These are phyloP conservation scores for Boletellus ananas DNA, from an alignment of 768 basidiomycete genomes.

Conservation along the genomic window DNA sequence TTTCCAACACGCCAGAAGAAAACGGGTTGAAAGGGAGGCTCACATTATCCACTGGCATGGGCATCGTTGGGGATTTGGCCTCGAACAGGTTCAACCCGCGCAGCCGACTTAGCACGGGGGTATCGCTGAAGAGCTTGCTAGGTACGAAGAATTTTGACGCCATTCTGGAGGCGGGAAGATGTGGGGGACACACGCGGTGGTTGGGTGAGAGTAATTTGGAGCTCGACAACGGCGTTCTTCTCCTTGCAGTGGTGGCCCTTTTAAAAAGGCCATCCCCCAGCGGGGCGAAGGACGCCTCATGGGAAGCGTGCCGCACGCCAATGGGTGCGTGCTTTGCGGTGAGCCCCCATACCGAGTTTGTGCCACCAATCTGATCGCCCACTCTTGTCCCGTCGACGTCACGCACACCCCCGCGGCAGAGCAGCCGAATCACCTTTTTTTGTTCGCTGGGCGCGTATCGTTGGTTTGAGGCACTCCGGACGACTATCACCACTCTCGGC, in stretches of 20 bases:
- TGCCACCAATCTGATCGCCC: slow-evolving; percentile 9
- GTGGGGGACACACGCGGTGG: slow-evolving; percentile 13
- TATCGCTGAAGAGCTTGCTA: slow-evolving; percentile 21
- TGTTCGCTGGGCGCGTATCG: neutral
- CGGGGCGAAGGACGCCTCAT: slow-evolving; percentile 26
- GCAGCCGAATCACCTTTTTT: slow-evolving; percentile 4
- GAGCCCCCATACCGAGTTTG: slow-evolving; percentile 3
- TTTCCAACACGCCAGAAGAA: neutral
- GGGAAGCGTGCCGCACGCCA: slow-evolving; percentile 29
- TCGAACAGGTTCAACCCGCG: slow-evolving; percentile 26
- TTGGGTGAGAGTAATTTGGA: slow-evolving; percentile 11
- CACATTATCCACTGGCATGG: slow-evolving; percentile 31
- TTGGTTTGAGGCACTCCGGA: neutral
- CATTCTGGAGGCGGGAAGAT: slow-evolving; percentile 14
- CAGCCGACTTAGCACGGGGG: slow-evolving; percentile 19
- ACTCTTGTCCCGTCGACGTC: slow-evolving; percentile 13
- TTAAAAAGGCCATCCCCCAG: slow-evolving; percentile 18
- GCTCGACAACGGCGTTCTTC: slow-evolving; percentile 22
- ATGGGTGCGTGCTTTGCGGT: slow-evolving; percentile 18
- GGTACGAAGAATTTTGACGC: slow-evolving; percentile 22
- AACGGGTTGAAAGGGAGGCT: slow-evolving; percentile 5
- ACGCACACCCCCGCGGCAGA: slow-evolving; percentile 4
- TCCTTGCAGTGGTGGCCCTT: slow-evolving; percentile 11
- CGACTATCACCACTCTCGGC: slow-evolving; percentile 14
- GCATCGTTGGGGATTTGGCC: slow-evolving; percentile 16